Percentiles rank a stretch among this genome's conserved stretches.
These are phyloP conservation scores for Calonectria multiphialidica DNA, from an alignment of 2,329 filamentous ascomycete genomes.

Conservation along the genomic window DNA sequence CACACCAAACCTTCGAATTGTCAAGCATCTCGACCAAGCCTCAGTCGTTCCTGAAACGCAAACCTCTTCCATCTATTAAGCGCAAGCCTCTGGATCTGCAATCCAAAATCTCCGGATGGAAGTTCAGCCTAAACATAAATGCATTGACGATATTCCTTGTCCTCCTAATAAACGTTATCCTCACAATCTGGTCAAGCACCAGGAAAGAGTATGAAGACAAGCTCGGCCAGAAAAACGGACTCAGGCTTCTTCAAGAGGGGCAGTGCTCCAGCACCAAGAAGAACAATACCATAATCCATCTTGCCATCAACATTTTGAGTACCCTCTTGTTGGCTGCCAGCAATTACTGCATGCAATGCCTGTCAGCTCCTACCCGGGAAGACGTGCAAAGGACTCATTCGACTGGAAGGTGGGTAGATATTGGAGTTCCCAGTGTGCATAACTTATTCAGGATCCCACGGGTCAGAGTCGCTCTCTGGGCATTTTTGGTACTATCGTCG, in stretches of 20 bases:
- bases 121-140: background rate
- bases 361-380: slow-evolving; percentile 47
- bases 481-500: background rate
- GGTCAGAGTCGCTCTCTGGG: background rate
- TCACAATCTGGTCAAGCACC: background rate
- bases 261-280: background rate
- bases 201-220: background rate
- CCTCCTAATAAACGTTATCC: background rate
- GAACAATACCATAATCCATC: slow-evolving; percentile 23
- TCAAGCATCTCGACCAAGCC: background rate
- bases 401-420: slow-evolving; percentile 32
- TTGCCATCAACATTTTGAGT: slow-evolving; percentile 33
- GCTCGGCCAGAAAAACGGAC: background rate
- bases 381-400: slow-evolving; percentile 44
- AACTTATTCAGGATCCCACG: background rate
- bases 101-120: background rate
- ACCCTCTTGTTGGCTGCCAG: slow-evolving; percentile 48
- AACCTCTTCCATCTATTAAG: too few relatives aligned
- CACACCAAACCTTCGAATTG: too few relatives aligned
- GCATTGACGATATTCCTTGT: background rate
- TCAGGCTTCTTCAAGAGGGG: background rate
- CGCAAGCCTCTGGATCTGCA: background rate
- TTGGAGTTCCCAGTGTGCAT: slow-evolving; percentile 33
- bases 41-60: background rate
- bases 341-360: slow-evolving; percentile 53